A percentile compares a stretch with the other conserved stretches of the same genome.
Evolutionary conservation across 192 early-diverging fungal species (phyloP).

Genomic region (Paraglomus brasilianum): DNA sequence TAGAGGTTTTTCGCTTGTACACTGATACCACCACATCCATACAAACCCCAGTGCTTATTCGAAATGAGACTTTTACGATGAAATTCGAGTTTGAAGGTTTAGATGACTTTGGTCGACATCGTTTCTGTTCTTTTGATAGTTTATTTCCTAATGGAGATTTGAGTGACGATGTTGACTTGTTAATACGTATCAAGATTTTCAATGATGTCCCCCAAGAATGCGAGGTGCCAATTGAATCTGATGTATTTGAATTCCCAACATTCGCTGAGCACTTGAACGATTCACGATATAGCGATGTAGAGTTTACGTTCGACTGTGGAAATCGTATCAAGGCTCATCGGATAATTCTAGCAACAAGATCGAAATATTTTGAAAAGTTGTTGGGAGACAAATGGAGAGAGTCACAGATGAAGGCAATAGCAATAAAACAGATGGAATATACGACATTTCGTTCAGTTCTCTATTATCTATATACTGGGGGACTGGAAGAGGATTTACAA

Average conservation of each 20-base stretch:
- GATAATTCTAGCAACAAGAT: conserved; percentile 29
- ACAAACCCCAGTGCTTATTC: conserved; percentile 16
- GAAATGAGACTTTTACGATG: conserved; percentile 30
- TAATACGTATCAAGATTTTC: conserved; percentile 23
- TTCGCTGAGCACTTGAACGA: conserved; percentile 25
- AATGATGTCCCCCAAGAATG: conserved; percentile 1
- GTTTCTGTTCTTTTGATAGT: conserved; percentile 31
- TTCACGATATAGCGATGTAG: conserved; percentile 27
- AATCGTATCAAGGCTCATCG: conserved; percentile 28
- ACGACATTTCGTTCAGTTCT: conserved; percentile 29
- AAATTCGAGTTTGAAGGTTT: conserved; percentile 32
- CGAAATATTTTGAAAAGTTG: conserved; percentile 31
- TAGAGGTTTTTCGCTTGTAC: conserved; percentile 24
- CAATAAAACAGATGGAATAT: conserved; percentile 28
- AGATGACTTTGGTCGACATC: conserved; percentile 32
- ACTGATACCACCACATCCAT: conserved; percentile 19
- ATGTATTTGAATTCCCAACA: conserved; percentile 17
- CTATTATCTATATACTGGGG: conserved; percentile 27
- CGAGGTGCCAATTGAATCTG: conserved; percentile 13
- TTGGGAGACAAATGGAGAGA: conserved; percentile 31
- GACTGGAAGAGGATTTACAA: conserved; percentile 7
- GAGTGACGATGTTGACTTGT: conserved; percentile 17
- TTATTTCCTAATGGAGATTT: conserved; percentile 24
- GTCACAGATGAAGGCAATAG: conserved; percentile 26
- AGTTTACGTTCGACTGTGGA: conserved; percentile 30